Base-by-base conservation (phyloP, 129 eudicot species). In the Scalesia atractyloides region DNA sequence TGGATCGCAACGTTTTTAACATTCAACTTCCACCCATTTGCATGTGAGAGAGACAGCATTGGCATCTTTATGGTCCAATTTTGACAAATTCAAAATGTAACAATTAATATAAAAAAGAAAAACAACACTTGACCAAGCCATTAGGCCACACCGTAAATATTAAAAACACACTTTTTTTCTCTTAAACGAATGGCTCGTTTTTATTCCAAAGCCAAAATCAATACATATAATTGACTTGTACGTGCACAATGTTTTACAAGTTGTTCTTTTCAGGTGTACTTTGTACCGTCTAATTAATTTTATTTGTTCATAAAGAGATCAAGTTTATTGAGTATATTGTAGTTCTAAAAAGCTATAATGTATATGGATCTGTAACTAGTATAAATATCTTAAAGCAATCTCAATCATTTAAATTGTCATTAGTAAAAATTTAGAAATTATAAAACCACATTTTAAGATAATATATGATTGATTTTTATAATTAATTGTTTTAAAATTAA, bases 11-110 rank as follows among this genome's bases (percentile, higher is more conserved):
- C 53, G 47, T 41, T 72, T 59, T 63, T 54, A 78, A 71, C 73
- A 52, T 78, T 64, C 82, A 71, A 78, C 82, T 78, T 64, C 82
- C 72, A 73, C 64, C 68, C 47, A 78, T 71, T 64, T 78, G 82
- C 66, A 16, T 52, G 30, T 77, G 82, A 70, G 76, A 62, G 44
- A 48, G 82, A 77, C 76, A 61, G 57, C 18, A 33, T 62, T 61
- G 54, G 72, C 73, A 78, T 64, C 77, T 71, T 64, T 78, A 52
- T 78, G 68, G 77, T 71, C 82, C 73, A 78, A 71, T 52, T 51
- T 78, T 71, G 82, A 72, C 71, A 20, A 12, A 14, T 53, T 78
- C 82, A 71, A 78, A 71, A 41, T 16, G 3, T 26, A 78, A 72
- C 39, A 64, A 64, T 64, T 70, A 76, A 48, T 71, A 24, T 19